Evolutionary conservation across 2,329 filamentous ascomycete genomes (phyloP).

Genomic region (Domatiomyces catenatus): DNA sequence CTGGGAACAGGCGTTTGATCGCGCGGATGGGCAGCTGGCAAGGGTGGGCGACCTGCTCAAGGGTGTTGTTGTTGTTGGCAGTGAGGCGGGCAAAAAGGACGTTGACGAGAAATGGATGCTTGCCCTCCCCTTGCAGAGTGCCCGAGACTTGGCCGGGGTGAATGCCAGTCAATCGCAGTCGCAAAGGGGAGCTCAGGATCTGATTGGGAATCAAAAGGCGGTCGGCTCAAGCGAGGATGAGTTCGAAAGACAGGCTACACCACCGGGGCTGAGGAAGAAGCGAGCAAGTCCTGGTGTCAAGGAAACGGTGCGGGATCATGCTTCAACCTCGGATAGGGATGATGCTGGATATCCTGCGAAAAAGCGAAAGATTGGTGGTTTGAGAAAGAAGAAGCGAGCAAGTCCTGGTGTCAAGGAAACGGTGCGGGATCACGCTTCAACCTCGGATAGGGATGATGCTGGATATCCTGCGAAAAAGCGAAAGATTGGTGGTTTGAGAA

Average conservation of each 20-base stretch:
- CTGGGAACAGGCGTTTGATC: constrained; percentile 26
- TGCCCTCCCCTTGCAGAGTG: background rate
- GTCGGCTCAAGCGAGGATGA: constrained; percentile 12
- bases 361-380: constrained; percentile 18
- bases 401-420: background rate
- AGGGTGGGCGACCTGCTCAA: background rate
- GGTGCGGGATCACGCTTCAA: background rate
- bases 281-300: background rate
- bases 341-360: constrained; percentile 25
- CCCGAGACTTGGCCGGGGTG: background rate
- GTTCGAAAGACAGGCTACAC: constrained; percentile 15
- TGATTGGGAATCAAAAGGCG: background rate
- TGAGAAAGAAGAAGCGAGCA: background rate
- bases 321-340: background rate
- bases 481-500: constrained; percentile 7
- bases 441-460: background rate
- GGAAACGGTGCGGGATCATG: background rate
- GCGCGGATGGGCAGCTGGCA: constrained; percentile 1
- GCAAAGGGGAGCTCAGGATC: background rate
- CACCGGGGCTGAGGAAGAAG: constrained; percentile 3
- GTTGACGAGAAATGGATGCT: constrained; percentile 10
- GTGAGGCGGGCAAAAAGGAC: background rate
- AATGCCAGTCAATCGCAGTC: background rate
- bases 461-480: constrained; percentile 28
- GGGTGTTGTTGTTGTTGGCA: background rate